These are phyloP conservation scores for Cyberlindnera xylosilytica DNA, from an alignment of 805 yeast genomes.

Conservation along the genomic window DNA sequence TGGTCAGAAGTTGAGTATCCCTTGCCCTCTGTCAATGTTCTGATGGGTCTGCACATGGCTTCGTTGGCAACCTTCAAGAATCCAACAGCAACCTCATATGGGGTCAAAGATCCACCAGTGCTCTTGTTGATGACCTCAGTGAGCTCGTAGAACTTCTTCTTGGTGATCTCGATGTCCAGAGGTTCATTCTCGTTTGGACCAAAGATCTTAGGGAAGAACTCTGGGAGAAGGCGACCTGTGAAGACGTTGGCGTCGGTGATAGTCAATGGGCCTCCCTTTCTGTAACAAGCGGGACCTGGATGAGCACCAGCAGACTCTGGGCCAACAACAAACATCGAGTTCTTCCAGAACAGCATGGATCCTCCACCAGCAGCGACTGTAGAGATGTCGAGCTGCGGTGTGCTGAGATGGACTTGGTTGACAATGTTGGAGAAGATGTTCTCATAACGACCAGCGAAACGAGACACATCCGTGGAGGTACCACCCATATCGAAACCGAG, in stretches of 20 bases:
- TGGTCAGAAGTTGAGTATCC: constrained; percentile 43
- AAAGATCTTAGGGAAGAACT: constrained; percentile 75
- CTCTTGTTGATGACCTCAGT: constrained; percentile 34
- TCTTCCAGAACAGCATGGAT: constrained; percentile 60
- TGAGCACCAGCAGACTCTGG: constrained; percentile 87
- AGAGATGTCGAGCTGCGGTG: constrained; percentile 79
- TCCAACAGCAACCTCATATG: constrained; percentile 44
- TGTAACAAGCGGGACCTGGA: constrained; percentile 87
- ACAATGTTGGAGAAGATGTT: constrained; percentile 81
- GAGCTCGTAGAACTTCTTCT: constrained; percentile 34
- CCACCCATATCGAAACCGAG: constrained; percentile 73
- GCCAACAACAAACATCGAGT: constrained; percentile 76
- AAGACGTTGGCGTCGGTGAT: constrained; percentile 82
- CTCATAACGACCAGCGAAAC: constrained; percentile 65
- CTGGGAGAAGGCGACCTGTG: constrained; percentile 69
- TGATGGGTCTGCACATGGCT: constrained; percentile 45
- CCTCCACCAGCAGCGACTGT: constrained; percentile 90
- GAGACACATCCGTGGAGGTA: constrained; percentile 80
- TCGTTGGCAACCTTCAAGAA: constrained; percentile 44
- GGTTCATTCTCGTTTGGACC: constrained; percentile 78
- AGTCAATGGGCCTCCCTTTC: constrained; percentile 81
- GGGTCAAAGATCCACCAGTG: too few species aligned
- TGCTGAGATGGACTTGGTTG: constrained; percentile 78
- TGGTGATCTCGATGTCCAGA: constrained; percentile 48
- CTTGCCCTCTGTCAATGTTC: constrained; percentile 43